phyloP scores from a whole-genome alignment of 1,139 yeast species.

The Spencermartinsiella ligniputridi region DNA sequence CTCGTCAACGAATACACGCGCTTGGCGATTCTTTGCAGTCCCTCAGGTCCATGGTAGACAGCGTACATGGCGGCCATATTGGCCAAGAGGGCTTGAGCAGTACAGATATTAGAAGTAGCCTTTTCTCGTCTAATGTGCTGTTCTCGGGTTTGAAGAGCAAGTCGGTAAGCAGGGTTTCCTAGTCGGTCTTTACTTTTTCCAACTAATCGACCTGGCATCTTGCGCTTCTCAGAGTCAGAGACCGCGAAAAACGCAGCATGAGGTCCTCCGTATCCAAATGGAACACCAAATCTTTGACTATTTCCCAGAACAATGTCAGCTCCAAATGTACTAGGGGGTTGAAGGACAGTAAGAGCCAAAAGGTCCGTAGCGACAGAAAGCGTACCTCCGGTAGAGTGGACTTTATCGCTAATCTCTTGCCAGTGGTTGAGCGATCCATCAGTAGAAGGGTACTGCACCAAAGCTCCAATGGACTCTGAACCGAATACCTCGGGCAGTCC shows the following conservation, averaged over 20 bases:
- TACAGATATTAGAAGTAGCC: constrained; percentile 96
- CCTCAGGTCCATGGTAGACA: constrained; percentile 93
- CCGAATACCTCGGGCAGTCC: constrained; percentile 48
- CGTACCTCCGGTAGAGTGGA: constrained; percentile 70
- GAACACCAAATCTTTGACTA: constrained; percentile 95
- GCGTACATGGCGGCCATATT: constrained; percentile 95
- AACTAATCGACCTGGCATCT: constrained; percentile 93
- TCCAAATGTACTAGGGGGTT: constrained; percentile 79
- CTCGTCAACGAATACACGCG: constrained; percentile 76
- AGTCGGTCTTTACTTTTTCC: constrained; percentile 91
- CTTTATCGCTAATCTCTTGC: constrained; percentile 52
- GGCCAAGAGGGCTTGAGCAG: constrained; percentile 94
- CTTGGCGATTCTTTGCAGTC: constrained; percentile 73
- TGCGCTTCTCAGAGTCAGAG: constrained; percentile 69
- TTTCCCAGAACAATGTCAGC: constrained; percentile 94
- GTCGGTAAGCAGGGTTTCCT: constrained; percentile 81
- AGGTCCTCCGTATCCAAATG: constrained; percentile 97
- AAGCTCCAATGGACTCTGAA: constrained; percentile 62
- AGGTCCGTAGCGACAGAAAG: constrained; percentile 86
- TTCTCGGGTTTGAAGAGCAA: constrained; percentile 95
- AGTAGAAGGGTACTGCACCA: constrained; percentile 88
- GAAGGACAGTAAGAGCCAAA: constrained; percentile 77
- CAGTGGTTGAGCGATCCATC: constrained; percentile 67
- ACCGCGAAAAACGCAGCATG: constrained; percentile 98
- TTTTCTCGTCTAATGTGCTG: constrained; percentile 96